Percentiles rank a stretch among this genome's conserved stretches.
Evolutionary conservation across 768 basidiomycete species (phyloP).

Genomic region (Astraeus odoratus): DNA sequence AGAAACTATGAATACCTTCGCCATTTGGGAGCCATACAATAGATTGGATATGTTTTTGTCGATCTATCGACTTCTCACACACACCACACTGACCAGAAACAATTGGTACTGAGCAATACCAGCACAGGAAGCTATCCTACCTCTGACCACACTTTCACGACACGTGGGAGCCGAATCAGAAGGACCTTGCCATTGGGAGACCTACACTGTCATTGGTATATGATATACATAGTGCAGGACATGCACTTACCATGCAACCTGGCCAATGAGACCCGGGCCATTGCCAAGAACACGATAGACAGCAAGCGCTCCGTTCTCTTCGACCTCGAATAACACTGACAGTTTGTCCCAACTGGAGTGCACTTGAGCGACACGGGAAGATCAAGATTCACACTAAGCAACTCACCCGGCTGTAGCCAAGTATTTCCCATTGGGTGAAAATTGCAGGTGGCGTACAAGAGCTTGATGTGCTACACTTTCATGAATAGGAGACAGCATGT

Average conservation of each 20-base stretch:
- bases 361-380: slow-evolving; percentile 7
- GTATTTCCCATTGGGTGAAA: slow-evolving; percentile 48
- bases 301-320: slow-evolving; percentile 32
- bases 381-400: slow-evolving; percentile 3
- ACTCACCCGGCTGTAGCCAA: slow-evolving; percentile 47
- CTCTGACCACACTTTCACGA: slow-evolving; percentile 48
- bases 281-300: slow-evolving; percentile 44
- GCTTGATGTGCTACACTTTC: slow-evolving; percentile 40
- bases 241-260: slow-evolving; percentile 41
- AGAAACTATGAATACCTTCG: slow-evolving; percentile 28
- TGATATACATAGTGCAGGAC: neutral
- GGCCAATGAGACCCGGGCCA: slow-evolving; percentile 45
- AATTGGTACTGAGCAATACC: slow-evolving; percentile 4
- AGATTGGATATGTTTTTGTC: slow-evolving; percentile 39
- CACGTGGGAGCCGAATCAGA: slow-evolving; percentile 42
- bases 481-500: slow-evolving; percentile 33
- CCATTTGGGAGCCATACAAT: slow-evolving; percentile 46
- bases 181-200: slow-evolving; percentile 40
- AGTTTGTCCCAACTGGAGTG: slow-evolving; percentile 41
- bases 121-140: slow-evolving; percentile 21
- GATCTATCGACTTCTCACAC: slow-evolving; percentile 43
- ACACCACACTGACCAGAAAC: slow-evolving; percentile 41
- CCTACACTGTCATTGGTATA: slow-evolving; percentile 22
- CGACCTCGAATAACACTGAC: slow-evolving; percentile 42
- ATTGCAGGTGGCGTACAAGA: slow-evolving; percentile 47